Evolutionary conservation across 1,284 basidiomycete genomes (phyloP).

Genomic region (Sanguinoderma infundibulare): DNA sequence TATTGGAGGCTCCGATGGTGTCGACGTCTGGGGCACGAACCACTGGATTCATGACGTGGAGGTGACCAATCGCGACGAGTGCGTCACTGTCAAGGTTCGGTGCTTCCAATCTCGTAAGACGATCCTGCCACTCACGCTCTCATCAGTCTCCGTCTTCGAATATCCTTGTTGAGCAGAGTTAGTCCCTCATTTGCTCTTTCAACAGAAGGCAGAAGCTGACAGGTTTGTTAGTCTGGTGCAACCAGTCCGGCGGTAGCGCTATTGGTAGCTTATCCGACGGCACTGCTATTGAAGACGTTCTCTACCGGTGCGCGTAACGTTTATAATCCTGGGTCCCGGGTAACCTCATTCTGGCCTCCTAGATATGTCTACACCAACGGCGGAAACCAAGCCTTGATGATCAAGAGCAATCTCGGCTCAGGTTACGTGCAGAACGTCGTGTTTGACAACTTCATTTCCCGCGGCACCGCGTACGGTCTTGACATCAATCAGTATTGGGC

Average conservation of each 20-base stretch:
- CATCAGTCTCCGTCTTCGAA: conserved; percentile 36
- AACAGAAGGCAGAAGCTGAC: neutral
- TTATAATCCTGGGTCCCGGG: neutral
- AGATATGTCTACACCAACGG: conserved; percentile 40
- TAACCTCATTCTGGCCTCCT: neutral
- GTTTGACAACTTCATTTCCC: conserved; percentile 39
- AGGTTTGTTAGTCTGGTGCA: conserved; percentile 37
- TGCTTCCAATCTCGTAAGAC: no score
- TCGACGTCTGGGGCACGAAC: conserved; percentile 41
- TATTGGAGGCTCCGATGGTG: conserved; percentile 41
- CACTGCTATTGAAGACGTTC: conserved; percentile 38
- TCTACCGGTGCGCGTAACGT: conserved; percentile 27
- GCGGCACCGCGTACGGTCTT: conserved; percentile 39
- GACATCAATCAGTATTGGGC: conserved; percentile 41
- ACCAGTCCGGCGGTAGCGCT: conserved; percentile 41
- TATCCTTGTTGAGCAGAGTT: conserved; percentile 39
- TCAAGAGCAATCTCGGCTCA: conserved; percentile 40
- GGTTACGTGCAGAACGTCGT: conserved; percentile 39
- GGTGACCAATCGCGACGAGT: conserved; percentile 44
- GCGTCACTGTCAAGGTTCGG: conserved; percentile 40
- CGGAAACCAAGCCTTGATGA: conserved; percentile 43
- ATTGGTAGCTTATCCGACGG: conserved; percentile 39
- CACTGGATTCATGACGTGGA: conserved; percentile 43
- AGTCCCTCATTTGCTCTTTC: neutral
- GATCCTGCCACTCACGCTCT: neutral